phyloP scores from a whole-genome alignment of 345 rosid genomes.

The Camelina laxa region DNA sequence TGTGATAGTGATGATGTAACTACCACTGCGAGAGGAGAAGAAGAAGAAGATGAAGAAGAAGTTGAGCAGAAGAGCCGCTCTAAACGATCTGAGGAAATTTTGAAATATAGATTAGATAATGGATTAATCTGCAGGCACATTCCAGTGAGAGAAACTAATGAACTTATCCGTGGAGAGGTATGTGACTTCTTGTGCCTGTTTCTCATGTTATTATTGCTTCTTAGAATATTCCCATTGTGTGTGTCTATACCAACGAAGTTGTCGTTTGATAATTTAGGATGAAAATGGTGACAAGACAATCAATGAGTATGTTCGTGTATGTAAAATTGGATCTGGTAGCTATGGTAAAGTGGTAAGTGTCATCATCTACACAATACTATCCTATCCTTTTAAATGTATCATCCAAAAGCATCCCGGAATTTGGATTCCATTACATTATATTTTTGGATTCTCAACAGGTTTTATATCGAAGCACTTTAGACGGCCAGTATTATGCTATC shows the following conservation, averaged over 20 bases:
- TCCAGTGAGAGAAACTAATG: constrained; percentile 88
- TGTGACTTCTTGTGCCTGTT: constrained; percentile 11
- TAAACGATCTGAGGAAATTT: constrained; percentile 74
- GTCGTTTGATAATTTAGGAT: constrained; percentile 61
- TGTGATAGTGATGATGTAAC: constrained; percentile 62
- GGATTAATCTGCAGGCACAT: constrained; percentile 85
- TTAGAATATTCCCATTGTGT: not conserved
- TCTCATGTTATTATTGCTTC: constrained; percentile 5
- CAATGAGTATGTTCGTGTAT: constrained; percentile 29
- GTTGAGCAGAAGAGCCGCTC: constrained; percentile 58
- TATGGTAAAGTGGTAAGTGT: constrained; percentile 98
- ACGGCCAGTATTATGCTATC: constrained; percentile 87
- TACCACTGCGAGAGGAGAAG: constrained; percentile 49
- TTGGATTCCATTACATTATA: constrained; percentile 4
- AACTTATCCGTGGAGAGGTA: constrained; percentile 87
- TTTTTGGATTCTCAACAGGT: constrained; percentile 56
- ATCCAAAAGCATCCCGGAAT: not conserved
- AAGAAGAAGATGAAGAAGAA: constrained; percentile 48
- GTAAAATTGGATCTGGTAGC: constrained; percentile 95
- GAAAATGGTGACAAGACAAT: constrained; percentile 47
- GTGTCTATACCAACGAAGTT: constrained; percentile 2
- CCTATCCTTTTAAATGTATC: not conserved
- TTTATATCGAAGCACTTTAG: constrained; percentile 73
- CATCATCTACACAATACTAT: constrained; percentile 14
- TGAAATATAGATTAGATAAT: constrained; percentile 67